Percentiles rank a stretch among this genome's conserved stretches.
These are phyloP conservation scores for Triglochin maritima DNA, from an alignment of 106 monocot genomes.

Conservation along the genomic window DNA sequence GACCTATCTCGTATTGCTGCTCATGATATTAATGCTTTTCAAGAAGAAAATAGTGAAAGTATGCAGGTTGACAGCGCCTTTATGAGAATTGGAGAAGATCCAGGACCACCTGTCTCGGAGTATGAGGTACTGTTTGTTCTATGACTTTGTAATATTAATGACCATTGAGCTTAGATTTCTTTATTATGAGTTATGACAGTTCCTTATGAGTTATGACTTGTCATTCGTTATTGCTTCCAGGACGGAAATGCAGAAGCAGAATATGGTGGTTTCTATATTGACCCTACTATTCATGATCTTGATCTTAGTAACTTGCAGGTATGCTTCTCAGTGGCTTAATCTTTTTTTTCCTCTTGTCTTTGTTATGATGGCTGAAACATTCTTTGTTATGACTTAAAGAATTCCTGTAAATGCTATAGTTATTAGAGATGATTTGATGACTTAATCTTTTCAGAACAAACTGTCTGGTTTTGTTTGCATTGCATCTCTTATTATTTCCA, in stretches of 20 bases:
- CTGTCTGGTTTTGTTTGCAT: too few species aligned
- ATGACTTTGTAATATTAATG: not conserved
- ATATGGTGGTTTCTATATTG: slow-evolving; percentile 17
- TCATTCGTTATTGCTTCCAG: slow-evolving; percentile 10
- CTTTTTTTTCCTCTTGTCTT: not conserved
- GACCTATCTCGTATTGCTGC: slow-evolving; percentile 21
- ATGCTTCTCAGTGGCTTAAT: not conserved
- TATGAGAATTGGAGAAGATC: slow-evolving; percentile 17
- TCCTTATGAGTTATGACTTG: not conserved
- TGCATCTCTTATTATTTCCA: too few species aligned
- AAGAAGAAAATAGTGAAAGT: slow-evolving; percentile 21
- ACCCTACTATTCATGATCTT: slow-evolving; percentile 33
- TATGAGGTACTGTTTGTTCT: slow-evolving; percentile 45
- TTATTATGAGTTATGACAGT: not conserved
- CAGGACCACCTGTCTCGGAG: slow-evolving; percentile 31
- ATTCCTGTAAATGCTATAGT: not conserved
- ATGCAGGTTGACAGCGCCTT: slow-evolving; percentile 36
- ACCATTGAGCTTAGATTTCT: slow-evolving; percentile 14
- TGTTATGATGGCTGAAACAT: too few species aligned
- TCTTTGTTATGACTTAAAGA: not conserved
- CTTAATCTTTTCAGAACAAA: too few species aligned
- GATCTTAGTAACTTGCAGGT: slow-evolving; percentile 84
- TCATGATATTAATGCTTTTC: slow-evolving; percentile 18
- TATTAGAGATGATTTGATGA: too few species aligned
- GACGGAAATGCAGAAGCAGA: slow-evolving; percentile 38